Base-by-base conservation (phyloP, 2,329 filamentous ascomycete species). In the Monosporascus sp. region DNA sequence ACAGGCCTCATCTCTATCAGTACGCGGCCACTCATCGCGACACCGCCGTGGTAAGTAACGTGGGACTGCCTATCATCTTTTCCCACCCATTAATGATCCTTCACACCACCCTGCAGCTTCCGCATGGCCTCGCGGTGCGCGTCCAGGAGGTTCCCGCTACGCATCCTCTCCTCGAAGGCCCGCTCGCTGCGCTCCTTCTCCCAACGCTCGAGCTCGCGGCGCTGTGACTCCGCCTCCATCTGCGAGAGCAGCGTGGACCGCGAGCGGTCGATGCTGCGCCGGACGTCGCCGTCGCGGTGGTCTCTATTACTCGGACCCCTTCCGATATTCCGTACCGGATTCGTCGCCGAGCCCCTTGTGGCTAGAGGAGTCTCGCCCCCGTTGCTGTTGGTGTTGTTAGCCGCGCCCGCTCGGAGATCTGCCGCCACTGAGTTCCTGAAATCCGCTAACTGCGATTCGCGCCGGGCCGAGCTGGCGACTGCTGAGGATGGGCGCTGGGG, bases 81-180 rank as follows among this genome's bases (percentile, higher is more conserved):
- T 2, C 31, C 26, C 43, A 47, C 5, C 16, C 31, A 64, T 5
- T 35, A 35, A 50, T 53, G 48, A 41, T 74, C 65, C 59, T 69
- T 74, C 1, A 74, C 73, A 24, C 66, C 60, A 37, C 69, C 71
- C 63, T 96, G 91, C 85, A 97, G 88, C 68, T 79, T 85, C 58
- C 88, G 79, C 81, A 97, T 80, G 1, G 87, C 89, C 58, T 92
- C 87, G 20, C 87, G 80, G 68, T 97, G 92, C 22, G 86, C 79
- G 46, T 89, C 87, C 50, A 88, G 76, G 75, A 96, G 81, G 58
- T 88, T 83, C 0, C 86, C 86, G 17, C 82, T 84, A 51, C 89
- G 79, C 88, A 95, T 94, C 59, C 83, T 79, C 68, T 87, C 83
- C 59, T 91, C 87, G 62, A 91, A 85, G 38, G 78, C 78, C 49